Evolutionary conservation across 2,329 filamentous ascomycete genomes (phyloP).

Genomic region (Pseudogymnoascus sp.): DNA sequence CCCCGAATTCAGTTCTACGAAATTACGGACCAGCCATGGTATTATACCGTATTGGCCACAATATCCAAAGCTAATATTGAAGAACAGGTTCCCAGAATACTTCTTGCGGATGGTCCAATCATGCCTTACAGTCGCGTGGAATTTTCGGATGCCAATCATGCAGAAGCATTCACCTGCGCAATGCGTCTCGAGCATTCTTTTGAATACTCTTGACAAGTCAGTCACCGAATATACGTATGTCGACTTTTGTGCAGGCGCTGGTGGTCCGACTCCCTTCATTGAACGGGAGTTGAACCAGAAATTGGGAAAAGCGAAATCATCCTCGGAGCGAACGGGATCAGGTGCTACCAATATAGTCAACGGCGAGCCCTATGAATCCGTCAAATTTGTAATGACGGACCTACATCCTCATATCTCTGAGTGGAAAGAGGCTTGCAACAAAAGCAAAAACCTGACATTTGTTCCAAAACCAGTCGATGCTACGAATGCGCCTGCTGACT

Average conservation of each 20-base stretch:
- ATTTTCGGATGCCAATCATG: conserved; percentile 48
- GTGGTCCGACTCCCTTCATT: conserved; percentile 61
- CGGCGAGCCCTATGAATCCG: conserved; percentile 24
- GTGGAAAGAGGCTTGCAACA: conserved; percentile 48
- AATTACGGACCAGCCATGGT: conserved; percentile 62
- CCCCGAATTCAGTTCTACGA: conserved; percentile 59
- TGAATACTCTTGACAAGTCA: conserved; percentile 40
- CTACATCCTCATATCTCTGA: conserved; percentile 55
- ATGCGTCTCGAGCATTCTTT: conserved; percentile 52
- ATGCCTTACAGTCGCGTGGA: conserved; percentile 58
- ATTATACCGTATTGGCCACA: conserved; percentile 11
- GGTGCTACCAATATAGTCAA: conserved; percentile 10
- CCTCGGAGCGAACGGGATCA: conserved; percentile 21
- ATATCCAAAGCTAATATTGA: conserved; percentile 15
- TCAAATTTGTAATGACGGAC: conserved; percentile 59
- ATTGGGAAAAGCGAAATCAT: conserved; percentile 22
- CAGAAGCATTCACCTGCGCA: conserved; percentile 51
- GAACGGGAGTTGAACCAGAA: conserved; percentile 51
- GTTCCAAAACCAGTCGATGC: conserved; percentile 59
- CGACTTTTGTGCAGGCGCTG: conserved; percentile 70
- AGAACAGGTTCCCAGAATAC: conserved; percentile 55
- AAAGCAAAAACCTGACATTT: conserved; percentile 50
- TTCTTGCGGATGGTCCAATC: conserved; percentile 59
- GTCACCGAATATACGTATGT: conserved; percentile 55
- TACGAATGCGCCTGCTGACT: conserved; percentile 47